Evolutionary conservation across 2,329 filamentous ascomycete species (phyloP).

Genomic region (Lasiodiplodia hormozganensis): DNA sequence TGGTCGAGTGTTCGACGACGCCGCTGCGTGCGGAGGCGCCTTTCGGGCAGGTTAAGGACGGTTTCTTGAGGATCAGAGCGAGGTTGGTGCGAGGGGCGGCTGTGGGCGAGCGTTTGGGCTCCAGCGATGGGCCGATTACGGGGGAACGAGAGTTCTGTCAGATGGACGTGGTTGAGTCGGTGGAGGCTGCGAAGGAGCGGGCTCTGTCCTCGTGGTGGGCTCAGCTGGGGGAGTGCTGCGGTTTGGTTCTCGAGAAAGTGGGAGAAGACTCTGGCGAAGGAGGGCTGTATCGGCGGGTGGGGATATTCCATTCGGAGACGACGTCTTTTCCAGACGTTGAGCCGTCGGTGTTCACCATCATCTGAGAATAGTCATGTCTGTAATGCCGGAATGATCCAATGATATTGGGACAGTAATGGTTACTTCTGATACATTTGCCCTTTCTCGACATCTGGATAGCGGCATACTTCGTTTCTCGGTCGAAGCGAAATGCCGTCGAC

Average conservation of each 20-base stretch:
- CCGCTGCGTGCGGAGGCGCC: neutral
- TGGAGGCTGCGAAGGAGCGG: neutral
- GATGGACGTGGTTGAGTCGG: neutral
- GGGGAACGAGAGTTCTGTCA: neutral
- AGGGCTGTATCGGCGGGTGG: neutral
- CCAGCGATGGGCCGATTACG: neutral
- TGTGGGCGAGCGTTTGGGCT: neutral
- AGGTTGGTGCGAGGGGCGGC: neutral
- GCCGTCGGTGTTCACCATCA: neutral
- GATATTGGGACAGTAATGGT: too few relatives aligned
- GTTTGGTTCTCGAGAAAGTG: neutral
- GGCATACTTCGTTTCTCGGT: neutral
- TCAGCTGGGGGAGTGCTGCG: neutral
- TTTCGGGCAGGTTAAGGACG: neutral
- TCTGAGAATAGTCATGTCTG: neutral
- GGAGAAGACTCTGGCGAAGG: neutral
- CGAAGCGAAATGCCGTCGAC: neutral
- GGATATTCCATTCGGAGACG: neutral
- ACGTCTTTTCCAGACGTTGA: neutral
- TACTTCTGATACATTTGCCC: neutral
- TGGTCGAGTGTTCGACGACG: neutral
- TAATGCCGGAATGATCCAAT: neutral
- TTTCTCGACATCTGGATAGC: neutral
- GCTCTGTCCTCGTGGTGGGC: neutral
- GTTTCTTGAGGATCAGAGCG: neutral